Conservation (phyloP, 1,139 yeast species). For the Geotrichum histeridarum region DNA sequence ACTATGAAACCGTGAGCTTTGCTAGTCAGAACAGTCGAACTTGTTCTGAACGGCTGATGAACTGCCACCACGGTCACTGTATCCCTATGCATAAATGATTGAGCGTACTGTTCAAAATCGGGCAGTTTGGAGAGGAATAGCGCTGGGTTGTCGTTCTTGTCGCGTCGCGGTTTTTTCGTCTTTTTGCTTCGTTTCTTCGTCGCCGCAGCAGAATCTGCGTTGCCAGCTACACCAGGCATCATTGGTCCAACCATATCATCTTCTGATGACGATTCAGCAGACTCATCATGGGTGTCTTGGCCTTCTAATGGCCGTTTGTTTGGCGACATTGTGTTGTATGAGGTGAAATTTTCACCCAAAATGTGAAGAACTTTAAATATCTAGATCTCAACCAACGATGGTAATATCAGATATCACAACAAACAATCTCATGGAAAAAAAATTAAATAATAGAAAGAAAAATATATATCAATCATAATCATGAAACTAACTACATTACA, state of each 20-base stretch:
- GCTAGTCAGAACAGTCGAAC: neutral
- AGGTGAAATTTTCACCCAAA: neutral
- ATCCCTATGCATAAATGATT: conserved; percentile 35
- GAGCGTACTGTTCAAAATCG: conserved; percentile 27
- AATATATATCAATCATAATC: neutral
- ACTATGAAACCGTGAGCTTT: conserved; percentile 30
- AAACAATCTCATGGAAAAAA: neutral
- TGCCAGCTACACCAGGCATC: conserved; percentile 4
- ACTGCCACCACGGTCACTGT: conserved; percentile 24
- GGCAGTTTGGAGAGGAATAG: conserved; percentile 27
- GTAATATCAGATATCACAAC: neutral
- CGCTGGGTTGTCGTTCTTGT: conserved; percentile 13
- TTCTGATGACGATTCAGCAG: conserved; percentile 6
- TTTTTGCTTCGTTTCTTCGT: neutral
- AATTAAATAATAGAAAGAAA: neutral
- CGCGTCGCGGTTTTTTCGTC: conserved; percentile 5
- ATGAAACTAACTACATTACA: conserved; percentile 1
- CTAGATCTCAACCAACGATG: neutral
- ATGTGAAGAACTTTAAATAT: neutral
- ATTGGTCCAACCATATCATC: conserved; percentile 15
- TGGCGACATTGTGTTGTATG: neutral
- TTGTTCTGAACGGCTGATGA: conserved; percentile 18
- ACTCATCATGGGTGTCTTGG: neutral
- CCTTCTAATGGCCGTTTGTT: conserved; percentile 5
- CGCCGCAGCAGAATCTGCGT: neutral